Evolutionary conservation across 495 filamentous ascomycete genomes (phyloP).

Genomic region (Cercophora samala): DNA sequence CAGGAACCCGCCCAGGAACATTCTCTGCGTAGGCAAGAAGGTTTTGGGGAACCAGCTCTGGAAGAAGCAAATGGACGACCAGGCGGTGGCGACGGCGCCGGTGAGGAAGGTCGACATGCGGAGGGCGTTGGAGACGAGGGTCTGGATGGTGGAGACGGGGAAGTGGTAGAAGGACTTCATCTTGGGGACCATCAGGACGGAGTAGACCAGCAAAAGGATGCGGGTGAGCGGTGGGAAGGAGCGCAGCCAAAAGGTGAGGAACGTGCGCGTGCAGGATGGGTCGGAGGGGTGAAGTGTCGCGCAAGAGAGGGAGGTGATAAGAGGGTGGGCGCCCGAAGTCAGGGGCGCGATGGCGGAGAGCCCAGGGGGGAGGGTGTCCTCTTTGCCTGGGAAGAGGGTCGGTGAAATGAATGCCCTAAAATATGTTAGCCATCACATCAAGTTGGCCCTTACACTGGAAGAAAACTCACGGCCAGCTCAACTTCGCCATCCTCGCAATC

Average conservation of each 20-base stretch:
- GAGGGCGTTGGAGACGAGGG: slow-evolving; percentile 59
- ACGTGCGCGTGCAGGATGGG: slow-evolving; percentile 81
- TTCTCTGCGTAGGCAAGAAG: slow-evolving; percentile 74
- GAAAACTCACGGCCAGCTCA: slow-evolving; percentile 78
- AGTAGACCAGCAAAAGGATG: slow-evolving; percentile 68
- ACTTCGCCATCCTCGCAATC: slow-evolving; percentile 71
- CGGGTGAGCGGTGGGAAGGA: slow-evolving; percentile 76
- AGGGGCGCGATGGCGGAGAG: slow-evolving; percentile 71
- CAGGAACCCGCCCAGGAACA: slow-evolving; percentile 82
- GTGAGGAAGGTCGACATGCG: slow-evolving; percentile 71
- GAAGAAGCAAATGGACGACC: slow-evolving; percentile 86
- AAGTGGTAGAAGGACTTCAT: slow-evolving; percentile 61
- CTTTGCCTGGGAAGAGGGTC: slow-evolving; percentile 72
- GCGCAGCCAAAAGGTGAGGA: slow-evolving; percentile 74
- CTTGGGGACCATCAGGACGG: slow-evolving; percentile 61
- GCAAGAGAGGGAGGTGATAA: slow-evolving; percentile 78
- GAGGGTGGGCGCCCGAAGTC: slow-evolving; percentile 77
- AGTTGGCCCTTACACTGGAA: too few species aligned
- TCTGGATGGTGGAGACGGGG: slow-evolving; percentile 63
- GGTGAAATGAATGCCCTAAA: slow-evolving; percentile 66
- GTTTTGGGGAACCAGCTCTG: slow-evolving; percentile 70
- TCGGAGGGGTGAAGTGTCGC: slow-evolving; percentile 86
- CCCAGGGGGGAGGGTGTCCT: slow-evolving; percentile 59
- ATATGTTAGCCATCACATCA: slow-evolving; percentile 14
- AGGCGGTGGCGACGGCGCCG: slow-evolving; percentile 71